Base-by-base conservation (phyloP, 345 rosid species). In the Syzygium oleosum region DNA sequence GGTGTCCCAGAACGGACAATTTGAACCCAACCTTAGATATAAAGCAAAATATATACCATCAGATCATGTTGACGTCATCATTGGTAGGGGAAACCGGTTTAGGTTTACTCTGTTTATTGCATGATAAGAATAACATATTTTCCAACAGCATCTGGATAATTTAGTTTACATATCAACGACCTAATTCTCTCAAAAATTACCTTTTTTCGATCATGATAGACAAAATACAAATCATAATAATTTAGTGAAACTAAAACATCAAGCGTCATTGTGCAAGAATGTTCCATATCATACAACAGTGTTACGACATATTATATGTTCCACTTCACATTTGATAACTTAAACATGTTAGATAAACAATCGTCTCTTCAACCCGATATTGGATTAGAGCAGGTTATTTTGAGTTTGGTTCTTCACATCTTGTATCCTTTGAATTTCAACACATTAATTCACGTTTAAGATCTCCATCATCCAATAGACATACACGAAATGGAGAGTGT, bases 11-110 rank as follows among this genome's bases (percentile, higher is more conserved):
- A 85, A 86, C 85, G n/a, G 85, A 86, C 87, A 88, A 87, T 78
- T 92, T 88, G 88, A 89, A 78, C 87, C 86, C 88, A 55, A 86
- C 73, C 86, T 84, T 86, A 85, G 87, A 78, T 58, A 73, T 86
- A 38, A 55, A 85, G 63, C 53, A 19, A 61, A 29, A 61, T 31
- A n/a, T 31, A n/a, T 61, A 61, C 73, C 73, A 61, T 14, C 73
- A 61, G 73, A 34, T 34, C 73, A 61, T 13, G 38, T 61, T n/a
- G 73, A 61, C 29, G 73, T 61, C 73, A 61, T 31, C 34, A 34
- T n/a, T 61, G 73, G n/a, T 29, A n/a, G 34, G 73, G 73, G 73
- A 61, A 29, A 61, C 73, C 73, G 9, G 29, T 59, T 61, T 61
- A 61, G 34, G 14, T n/a, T 61, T 61, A 14, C 73, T n/a, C 34